These are phyloP conservation scores for Penstemon davidsonii DNA, from an alignment of 257 asterid species.

Conservation along the genomic window DNA sequence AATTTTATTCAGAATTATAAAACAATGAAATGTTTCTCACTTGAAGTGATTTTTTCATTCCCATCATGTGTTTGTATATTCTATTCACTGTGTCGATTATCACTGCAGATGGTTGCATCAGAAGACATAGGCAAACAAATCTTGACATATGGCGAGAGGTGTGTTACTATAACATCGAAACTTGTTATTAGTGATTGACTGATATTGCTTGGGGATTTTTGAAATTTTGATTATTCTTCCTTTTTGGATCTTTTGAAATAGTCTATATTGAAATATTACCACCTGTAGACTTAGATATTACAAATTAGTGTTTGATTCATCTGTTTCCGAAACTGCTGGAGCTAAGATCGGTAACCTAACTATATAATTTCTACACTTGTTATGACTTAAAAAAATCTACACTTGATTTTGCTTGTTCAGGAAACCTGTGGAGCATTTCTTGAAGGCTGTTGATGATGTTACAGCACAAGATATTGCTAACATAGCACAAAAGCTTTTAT, in stretches of 20 bases:
- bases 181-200: too few species aligned
- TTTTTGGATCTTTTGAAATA: too few species aligned
- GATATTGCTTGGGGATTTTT: too few species aligned
- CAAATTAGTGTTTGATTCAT: too few species aligned
- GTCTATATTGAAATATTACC: too few species aligned
- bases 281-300: too few species aligned
- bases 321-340: too few species aligned
- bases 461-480: conserved; percentile 54
- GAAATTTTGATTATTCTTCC: too few species aligned
- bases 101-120: conserved; percentile 70
- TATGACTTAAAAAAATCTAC: too few species aligned
- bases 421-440: conserved; percentile 84
- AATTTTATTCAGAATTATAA: not conserved
- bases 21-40: not conserved
- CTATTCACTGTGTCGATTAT: conserved; percentile 22
- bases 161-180: not conserved
- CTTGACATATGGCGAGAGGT: conserved; percentile 80
- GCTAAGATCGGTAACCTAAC: too few species aligned
- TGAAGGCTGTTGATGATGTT: conserved; percentile 62
- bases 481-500: conserved; percentile 49
- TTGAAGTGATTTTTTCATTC: conserved; percentile 5
- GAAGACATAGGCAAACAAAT: conserved; percentile 89
- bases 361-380: conserved; percentile 5
- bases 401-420: conserved; percentile 36
- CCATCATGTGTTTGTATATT: conserved; percentile 2